Percentiles rank a stretch among this genome's conserved stretches.
phyloP scores from a whole-genome alignment of 1,139 yeast species.

The Meyerozyma sp. region DNA sequence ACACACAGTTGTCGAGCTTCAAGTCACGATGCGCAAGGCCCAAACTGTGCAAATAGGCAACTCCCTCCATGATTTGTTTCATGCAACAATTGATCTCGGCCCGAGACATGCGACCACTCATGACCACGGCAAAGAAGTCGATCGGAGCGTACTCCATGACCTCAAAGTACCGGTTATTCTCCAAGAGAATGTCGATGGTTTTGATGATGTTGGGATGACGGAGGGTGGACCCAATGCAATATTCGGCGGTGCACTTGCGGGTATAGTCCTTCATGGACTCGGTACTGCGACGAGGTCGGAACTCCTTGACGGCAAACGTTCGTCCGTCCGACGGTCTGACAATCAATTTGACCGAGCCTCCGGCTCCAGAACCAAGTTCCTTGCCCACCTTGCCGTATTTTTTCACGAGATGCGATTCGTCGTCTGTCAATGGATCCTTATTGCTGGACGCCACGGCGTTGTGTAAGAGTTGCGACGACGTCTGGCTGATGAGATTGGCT shows the following conservation, averaged over 20 bases:
- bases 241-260: slow-evolving; percentile 94
- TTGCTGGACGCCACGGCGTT: slow-evolving; percentile 5
- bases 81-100: slow-evolving; percentile 86
- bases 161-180: slow-evolving; percentile 80
- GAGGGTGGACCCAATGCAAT: slow-evolving; percentile 92
- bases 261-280: slow-evolving; percentile 89
- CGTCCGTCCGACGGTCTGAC: slow-evolving; percentile 75
- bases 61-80: slow-evolving; percentile 81
- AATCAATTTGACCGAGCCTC: slow-evolving; percentile 89
- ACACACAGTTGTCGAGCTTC: slow-evolving; percentile 91
- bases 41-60: slow-evolving; percentile 74
- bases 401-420: slow-evolving; percentile 64
- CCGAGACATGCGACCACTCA: slow-evolving; percentile 90
- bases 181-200: slow-evolving; percentile 1
- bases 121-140: slow-evolving; percentile 94
- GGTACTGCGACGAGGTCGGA: slow-evolving; percentile 76
- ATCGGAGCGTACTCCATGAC: slow-evolving; percentile 98
- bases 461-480: slow-evolving; percentile 1
- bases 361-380: slow-evolving; percentile 94
- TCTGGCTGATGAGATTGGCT: slow-evolving; percentile 2
- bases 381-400: slow-evolving; percentile 90
- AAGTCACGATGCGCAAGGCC: slow-evolving; percentile 96
- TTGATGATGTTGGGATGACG: slow-evolving; percentile 16
- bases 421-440: slow-evolving; percentile 43
- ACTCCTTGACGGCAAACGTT: slow-evolving; percentile 95